A percentile compares a stretch with the other conserved stretches of the same genome.
Conservation (phyloP, 2,329 filamentous ascomycete species). For the Fusarium brachygibbosum region DNA sequence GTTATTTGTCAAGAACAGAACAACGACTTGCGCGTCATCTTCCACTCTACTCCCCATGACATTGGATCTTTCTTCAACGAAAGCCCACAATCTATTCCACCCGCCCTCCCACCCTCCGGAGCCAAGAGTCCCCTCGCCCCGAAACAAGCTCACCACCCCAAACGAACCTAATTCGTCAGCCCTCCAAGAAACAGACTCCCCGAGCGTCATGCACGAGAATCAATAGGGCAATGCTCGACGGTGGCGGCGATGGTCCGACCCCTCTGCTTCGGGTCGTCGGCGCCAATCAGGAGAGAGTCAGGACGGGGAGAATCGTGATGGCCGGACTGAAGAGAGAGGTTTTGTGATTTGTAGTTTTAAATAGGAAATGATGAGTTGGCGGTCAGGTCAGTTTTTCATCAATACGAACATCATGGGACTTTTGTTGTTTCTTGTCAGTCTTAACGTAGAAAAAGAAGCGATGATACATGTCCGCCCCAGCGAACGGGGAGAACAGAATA, state of each 20-base stretch:
- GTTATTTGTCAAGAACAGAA: background rate
- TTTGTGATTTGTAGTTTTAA: constrained; percentile 7
- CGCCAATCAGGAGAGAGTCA: constrained; percentile 29
- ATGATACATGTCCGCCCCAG: background rate
- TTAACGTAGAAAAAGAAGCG: background rate
- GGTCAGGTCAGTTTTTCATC: background rate
- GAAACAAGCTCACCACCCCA: constrained; percentile 30
- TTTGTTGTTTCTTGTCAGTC: background rate
- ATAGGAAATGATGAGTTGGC: constrained; percentile 9
- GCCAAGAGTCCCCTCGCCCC: constrained; percentile 12
- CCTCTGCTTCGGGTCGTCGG: constrained; percentile 43
- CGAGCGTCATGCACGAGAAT: constrained; percentile 41
- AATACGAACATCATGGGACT: background rate
- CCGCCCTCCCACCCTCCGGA: background rate
- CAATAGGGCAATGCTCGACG: constrained; percentile 41
- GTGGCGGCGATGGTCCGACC: constrained; percentile 41
- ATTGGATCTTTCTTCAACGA: background rate
- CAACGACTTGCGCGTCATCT: background rate
- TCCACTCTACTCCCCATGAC: background rate
- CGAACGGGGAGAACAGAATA: constrained; percentile 10
- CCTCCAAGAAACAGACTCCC: constrained; percentile 35
- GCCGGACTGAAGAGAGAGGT: background rate
- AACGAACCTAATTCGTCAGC: constrained; percentile 22
- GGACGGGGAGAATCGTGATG: constrained; percentile 37
- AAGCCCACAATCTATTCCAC: background rate